Evolutionary conservation across 1,284 basidiomycete genomes (phyloP).

Genomic region (Pholiota adiposa): DNA sequence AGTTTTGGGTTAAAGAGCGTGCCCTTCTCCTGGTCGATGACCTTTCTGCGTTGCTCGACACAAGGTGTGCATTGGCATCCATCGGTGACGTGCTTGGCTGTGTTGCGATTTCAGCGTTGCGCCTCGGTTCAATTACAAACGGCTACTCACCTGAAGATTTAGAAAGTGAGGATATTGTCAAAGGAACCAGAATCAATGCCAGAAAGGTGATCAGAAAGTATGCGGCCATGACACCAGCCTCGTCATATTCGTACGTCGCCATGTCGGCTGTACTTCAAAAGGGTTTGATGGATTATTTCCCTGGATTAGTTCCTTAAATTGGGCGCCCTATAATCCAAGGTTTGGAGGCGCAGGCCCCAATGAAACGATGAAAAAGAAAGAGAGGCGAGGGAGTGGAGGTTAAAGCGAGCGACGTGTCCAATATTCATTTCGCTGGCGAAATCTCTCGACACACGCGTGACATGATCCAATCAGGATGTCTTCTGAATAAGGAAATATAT

Average conservation of each 20-base stretch:
- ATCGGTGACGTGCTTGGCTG: conserved; percentile 31
- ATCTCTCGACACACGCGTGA: conserved; percentile 16
- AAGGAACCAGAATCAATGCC: conserved; percentile 77
- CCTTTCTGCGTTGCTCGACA: conserved; percentile 54
- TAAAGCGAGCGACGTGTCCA: conserved; percentile 4
- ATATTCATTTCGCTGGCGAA: conserved; percentile 29
- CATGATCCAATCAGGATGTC: background rate
- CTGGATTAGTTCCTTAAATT: no score
- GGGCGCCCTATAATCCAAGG: background rate
- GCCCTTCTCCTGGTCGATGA: conserved; percentile 48
- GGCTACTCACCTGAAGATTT: conserved; percentile 40
- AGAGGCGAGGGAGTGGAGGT: conserved; percentile 1
- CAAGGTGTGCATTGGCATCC: conserved; percentile 77
- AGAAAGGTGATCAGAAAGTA: conserved; percentile 91
- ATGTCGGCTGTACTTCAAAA: conserved; percentile 41
- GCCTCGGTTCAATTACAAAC: background rate
- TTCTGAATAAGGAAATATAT: background rate
- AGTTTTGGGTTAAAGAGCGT: conserved; percentile 48
- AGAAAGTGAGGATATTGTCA: conserved; percentile 60
- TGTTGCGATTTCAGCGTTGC: background rate
- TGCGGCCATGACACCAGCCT: conserved; percentile 85
- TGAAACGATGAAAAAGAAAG: background rate
- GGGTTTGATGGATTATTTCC: conserved; percentile 1
- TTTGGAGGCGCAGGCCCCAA: background rate
- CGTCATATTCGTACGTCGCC: conserved; percentile 88